Evolutionary conservation across 2,329 filamentous ascomycete species (phyloP), one percentile per base, ranked within the genome.

Genomic region (Paracamarosporium sp.): DNA sequence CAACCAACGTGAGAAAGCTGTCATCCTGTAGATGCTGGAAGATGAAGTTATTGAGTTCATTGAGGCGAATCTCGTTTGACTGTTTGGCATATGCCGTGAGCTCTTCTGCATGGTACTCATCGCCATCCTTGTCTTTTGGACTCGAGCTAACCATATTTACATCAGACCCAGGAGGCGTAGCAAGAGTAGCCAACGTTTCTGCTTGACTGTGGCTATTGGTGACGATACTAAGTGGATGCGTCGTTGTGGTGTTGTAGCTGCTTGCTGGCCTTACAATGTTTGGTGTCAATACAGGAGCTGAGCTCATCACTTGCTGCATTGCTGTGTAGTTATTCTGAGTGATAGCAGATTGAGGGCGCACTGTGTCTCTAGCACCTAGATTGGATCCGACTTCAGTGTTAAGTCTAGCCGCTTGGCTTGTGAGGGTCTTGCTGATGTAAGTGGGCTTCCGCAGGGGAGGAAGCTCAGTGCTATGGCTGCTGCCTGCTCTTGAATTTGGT

Each of bases 1-100:
- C 75, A 50, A 82, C 81, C n/a, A 86, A 68, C 17, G 76, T 79
- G 5, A 82, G 54, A 57, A 86, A 86, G 20, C 79, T 74, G 3
- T 80, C 74, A 58, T 83, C 79, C 27, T 82, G 76, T 3, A 86
- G 74, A 55, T 79, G 78, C n/a, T 78, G 75, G 35, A 81, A 75
- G 53, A 86, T 80, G 60, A 83, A 84, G 24, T 81, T 72, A 51
- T 84, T 81, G 17, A 86, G 65, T 11, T 78, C 71, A 9, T 69
- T 67, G 45, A 75, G 70, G 7, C 83, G 77, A 31, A 73, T 68
- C 20, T 82, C 78, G 15, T 74, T 70, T 24, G 74, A 67, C 45
- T 79, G 78, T 35, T 69, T 66, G 1, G 74, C 74, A 56, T 81
- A 83, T 7, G 55, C 52, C 25, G 66, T 60, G 31, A 75, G 53